These are phyloP conservation scores for Aspergillus udagawae DNA, from an alignment of 2,329 filamentous ascomycete species.

Conservation along the genomic window DNA sequence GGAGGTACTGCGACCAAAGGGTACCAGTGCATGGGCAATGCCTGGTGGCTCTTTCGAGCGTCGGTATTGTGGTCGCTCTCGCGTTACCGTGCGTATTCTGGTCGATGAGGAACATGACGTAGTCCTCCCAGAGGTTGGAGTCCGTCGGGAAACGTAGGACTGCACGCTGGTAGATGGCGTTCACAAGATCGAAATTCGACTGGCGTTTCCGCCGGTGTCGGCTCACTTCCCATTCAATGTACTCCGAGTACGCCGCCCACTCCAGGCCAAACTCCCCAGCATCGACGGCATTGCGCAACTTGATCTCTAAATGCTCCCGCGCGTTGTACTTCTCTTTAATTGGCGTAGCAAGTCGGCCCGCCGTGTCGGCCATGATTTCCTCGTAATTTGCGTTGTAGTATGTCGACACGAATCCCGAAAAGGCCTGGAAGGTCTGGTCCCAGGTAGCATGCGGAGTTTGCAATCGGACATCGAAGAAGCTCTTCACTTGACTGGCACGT, in stretches of 20 bases:
- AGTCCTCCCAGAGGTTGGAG: slow-evolving; percentile 76
- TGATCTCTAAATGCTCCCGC: slow-evolving; percentile 53
- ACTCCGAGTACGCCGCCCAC: slow-evolving; percentile 57
- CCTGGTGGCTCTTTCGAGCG: slow-evolving; percentile 75
- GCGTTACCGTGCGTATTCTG: slow-evolving; percentile 47
- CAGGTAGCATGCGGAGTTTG: slow-evolving; percentile 57
- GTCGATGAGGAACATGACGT: slow-evolving; percentile 66
- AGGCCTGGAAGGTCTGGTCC: slow-evolving; percentile 56
- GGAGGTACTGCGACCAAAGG: slow-evolving; percentile 84
- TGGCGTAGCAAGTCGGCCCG: slow-evolving; percentile 33
- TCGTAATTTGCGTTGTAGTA: slow-evolving; percentile 55
- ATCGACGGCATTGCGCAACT: slow-evolving; percentile 49
- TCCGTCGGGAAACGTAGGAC: slow-evolving; percentile 70
- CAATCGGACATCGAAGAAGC: slow-evolving; percentile 52
- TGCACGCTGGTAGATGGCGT: slow-evolving; percentile 72
- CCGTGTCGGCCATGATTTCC: slow-evolving; percentile 54
- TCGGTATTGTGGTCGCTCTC: slow-evolving; percentile 56
- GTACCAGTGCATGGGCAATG: slow-evolving; percentile 92
- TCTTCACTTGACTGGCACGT: slow-evolving; percentile 47
- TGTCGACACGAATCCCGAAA: slow-evolving; percentile 57
- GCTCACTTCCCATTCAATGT: slow-evolving; percentile 79
- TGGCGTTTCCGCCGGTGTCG: slow-evolving; percentile 55
- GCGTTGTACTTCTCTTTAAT: slow-evolving; percentile 51
- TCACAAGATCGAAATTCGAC: slow-evolving; percentile 52
- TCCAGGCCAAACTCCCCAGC: slow-evolving; percentile 51